Percentiles rank a stretch among this genome's conserved stretches.
Evolutionary conservation across 129 eudicot genomes (phyloP).

Genomic region (Centrapalus pauciflorus): DNA sequence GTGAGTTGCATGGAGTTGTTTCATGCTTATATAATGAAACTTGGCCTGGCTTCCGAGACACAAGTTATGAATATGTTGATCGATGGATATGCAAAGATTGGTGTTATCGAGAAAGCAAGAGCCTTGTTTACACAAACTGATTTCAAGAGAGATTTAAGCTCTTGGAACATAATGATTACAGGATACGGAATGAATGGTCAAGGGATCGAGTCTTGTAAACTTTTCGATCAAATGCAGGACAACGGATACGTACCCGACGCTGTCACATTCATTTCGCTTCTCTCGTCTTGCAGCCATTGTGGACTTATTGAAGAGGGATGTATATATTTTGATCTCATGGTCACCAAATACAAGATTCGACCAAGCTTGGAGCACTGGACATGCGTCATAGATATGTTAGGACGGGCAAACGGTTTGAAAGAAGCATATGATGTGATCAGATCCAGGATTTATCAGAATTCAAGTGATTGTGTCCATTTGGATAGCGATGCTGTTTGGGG

Average conservation of each 20-base stretch:
- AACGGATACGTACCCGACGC: constrained; percentile 32
- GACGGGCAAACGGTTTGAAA: constrained; percentile 34
- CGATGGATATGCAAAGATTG: constrained; percentile 38
- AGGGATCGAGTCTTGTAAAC: constrained; percentile 34
- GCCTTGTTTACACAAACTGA: constrained; percentile 21
- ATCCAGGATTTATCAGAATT: constrained; percentile 15
- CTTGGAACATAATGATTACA: constrained; percentile 45
- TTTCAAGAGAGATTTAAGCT: constrained; percentile 29
- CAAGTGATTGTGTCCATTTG: not conserved
- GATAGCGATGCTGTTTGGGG: constrained; percentile 36
- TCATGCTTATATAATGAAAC: constrained; percentile 32
- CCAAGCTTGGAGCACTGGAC: constrained; percentile 43
- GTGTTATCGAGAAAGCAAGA: constrained; percentile 22
- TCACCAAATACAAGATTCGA: constrained; percentile 26
- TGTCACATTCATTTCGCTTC: constrained; percentile 37
- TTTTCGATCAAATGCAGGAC: constrained; percentile 30
- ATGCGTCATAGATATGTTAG: constrained; percentile 43
- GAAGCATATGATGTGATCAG: constrained; percentile 37
- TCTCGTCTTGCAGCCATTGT: constrained; percentile 44
- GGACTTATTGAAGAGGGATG: constrained; percentile 49
- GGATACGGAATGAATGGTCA: constrained; percentile 45
- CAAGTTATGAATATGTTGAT: constrained; percentile 31
- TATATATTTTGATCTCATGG: constrained; percentile 32
- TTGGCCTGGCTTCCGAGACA: constrained; percentile 28
- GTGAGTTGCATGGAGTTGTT: constrained; percentile 17